Evolutionary conservation across 2,329 filamentous ascomycete species (phyloP).

Genomic region (Pseudohalonectria lignicola): DNA sequence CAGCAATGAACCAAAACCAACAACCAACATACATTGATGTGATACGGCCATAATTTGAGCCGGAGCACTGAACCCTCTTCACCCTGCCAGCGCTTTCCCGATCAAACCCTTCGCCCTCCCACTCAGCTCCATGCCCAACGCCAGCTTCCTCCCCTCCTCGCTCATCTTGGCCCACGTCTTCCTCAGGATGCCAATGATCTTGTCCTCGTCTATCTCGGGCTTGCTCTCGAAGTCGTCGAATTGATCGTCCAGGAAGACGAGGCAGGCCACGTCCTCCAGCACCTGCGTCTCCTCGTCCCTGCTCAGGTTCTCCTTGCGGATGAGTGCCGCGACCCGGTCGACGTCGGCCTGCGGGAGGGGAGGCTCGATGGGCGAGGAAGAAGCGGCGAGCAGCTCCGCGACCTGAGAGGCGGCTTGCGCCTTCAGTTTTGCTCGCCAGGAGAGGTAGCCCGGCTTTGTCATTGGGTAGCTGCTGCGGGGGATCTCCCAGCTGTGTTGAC

Average conservation of each 20-base stretch:
- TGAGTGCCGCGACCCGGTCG: slow-evolving; percentile 54
- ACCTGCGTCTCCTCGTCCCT: slow-evolving; percentile 43
- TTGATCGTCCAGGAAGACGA: slow-evolving; percentile 82
- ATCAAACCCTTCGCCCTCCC: slow-evolving; percentile 52
- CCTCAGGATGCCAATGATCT: slow-evolving; percentile 58
- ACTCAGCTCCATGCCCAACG: slow-evolving; percentile 54
- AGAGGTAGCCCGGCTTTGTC: slow-evolving; percentile 65
- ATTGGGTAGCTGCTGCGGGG: slow-evolving; percentile 63
- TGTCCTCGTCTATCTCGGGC: slow-evolving; percentile 59
- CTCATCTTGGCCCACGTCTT: slow-evolving; percentile 76
- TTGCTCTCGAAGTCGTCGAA: slow-evolving; percentile 67
- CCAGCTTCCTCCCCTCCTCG: slow-evolving; percentile 47
- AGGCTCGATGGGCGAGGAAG: slow-evolving; percentile 20
- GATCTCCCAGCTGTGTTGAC: slow-evolving; percentile 59
- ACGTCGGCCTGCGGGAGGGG: slow-evolving; percentile 37
- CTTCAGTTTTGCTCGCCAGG: slow-evolving; percentile 68
- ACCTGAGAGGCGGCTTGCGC: slow-evolving; percentile 45
- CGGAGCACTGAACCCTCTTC: too few relatives aligned
- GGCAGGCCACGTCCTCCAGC: slow-evolving; percentile 75
- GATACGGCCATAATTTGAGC: too few relatives aligned
- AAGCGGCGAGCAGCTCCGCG: slow-evolving; percentile 40
- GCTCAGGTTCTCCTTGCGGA: slow-evolving; percentile 67
- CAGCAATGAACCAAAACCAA: too few relatives aligned
- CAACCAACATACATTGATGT: too few relatives aligned
- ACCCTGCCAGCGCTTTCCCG: slow-evolving; percentile 41